These are phyloP conservation scores for Diaporthe batatas DNA, from an alignment of 2,329 filamentous ascomycete species.

Conservation along the genomic window DNA sequence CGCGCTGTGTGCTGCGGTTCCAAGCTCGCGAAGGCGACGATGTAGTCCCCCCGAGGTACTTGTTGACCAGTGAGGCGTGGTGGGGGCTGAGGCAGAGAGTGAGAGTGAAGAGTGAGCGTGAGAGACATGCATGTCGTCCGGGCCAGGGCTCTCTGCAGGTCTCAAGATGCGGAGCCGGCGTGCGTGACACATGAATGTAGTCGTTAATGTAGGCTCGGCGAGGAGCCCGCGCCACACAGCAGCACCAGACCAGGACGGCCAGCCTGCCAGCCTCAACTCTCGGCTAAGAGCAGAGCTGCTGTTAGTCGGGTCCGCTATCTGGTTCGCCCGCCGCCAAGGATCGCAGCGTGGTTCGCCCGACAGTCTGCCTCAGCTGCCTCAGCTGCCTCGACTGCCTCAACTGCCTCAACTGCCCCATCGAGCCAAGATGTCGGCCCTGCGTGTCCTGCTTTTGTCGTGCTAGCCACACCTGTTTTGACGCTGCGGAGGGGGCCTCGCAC, in stretches of 20 bases:
- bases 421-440: slow-evolving; percentile 12
- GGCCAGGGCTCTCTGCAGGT: slow-evolving; percentile 27
- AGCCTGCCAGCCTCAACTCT: slow-evolving; percentile 36
- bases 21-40: not conserved
- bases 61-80: not conserved
- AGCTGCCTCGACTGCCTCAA: not conserved
- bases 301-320: not conserved
- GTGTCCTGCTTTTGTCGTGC: too few species aligned
- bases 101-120: not conserved
- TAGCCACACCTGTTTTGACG: not conserved
- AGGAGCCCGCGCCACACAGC: not conserved
- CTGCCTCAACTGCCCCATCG: not conserved
- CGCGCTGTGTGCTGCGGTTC: not conserved
- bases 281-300: slow-evolving; percentile 1
- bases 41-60: slow-evolving; percentile 29
- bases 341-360: slow-evolving; percentile 19
- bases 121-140: slow-evolving; percentile 35
- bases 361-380: slow-evolving; percentile 28
- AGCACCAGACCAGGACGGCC: slow-evolving; percentile 3
- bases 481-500: not conserved
- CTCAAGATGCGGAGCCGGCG: slow-evolving; percentile 18
- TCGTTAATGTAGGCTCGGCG: slow-evolving; percentile 1
- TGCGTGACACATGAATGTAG: slow-evolving; percentile 16
- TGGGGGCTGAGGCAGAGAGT: slow-evolving; percentile 30
- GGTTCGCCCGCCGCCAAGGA: too few species aligned